Conservation (phyloP, 108 stramenopile species). For the Pseudonitzschia delicatissima region DNA sequence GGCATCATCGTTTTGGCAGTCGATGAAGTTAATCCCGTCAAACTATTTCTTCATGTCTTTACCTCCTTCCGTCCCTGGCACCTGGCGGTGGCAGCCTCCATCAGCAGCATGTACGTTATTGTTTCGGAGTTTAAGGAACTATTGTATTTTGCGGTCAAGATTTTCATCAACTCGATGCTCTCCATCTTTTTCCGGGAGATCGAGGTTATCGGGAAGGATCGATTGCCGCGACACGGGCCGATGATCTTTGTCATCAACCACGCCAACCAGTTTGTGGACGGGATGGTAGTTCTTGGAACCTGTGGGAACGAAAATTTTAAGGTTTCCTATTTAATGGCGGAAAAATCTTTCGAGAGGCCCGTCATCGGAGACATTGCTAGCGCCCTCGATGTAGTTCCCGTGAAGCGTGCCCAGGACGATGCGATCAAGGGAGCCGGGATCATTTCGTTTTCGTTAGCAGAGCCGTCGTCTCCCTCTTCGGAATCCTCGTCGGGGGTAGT, state of each 20-base stretch:
- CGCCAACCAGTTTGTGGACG: slow-evolving; percentile 98
- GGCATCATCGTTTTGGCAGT: slow-evolving; percentile 81
- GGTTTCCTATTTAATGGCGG: slow-evolving; percentile 92
- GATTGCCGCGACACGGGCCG: slow-evolving; percentile 90
- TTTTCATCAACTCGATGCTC: slow-evolving; percentile 85
- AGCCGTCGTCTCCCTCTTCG: too few species aligned
- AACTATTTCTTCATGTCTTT: slow-evolving; percentile 87
- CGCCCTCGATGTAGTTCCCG: slow-evolving; percentile 91
- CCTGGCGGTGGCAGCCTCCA: slow-evolving; percentile 59
- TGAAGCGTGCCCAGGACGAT: slow-evolving; percentile 90
- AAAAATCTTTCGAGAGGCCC: slow-evolving; percentile 43
- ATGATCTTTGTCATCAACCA: slow-evolving; percentile 96
- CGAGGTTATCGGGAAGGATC: slow-evolving; percentile 86
- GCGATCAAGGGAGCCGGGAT: slow-evolving; percentile 61
- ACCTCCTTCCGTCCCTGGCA: slow-evolving; percentile 77
- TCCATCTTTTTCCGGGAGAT: slow-evolving; percentile 87
- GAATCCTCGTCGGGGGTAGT: too few species aligned
- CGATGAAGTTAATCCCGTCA: slow-evolving; percentile 89
- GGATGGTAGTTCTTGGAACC: slow-evolving; percentile 85
- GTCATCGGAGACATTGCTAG: slow-evolving; percentile 93
- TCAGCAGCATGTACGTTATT: slow-evolving; percentile 70
- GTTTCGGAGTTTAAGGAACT: slow-evolving; percentile 78
- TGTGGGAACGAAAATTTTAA: slow-evolving; percentile 59
- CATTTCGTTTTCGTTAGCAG: slow-evolving; percentile 21
- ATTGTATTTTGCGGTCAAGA: slow-evolving; percentile 76